Evolutionary conservation across 305 asterid species (phyloP).

Genomic region (Solanum hybrid): DNA sequence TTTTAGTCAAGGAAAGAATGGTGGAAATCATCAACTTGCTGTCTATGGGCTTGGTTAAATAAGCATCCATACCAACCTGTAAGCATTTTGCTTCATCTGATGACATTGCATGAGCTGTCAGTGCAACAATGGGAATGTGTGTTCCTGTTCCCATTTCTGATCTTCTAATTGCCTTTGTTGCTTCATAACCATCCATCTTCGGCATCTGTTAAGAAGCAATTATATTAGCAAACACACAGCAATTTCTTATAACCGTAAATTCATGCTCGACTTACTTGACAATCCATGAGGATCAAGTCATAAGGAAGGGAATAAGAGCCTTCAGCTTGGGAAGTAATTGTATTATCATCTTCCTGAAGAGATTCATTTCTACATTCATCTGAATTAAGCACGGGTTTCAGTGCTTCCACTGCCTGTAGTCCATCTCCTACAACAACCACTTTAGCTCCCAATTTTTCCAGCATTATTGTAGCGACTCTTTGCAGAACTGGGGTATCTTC

Average conservation of each 20-base stretch:
- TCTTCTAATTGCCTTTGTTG: conserved; percentile 74
- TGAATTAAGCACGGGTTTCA: conserved; percentile 20
- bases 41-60: conserved; percentile 82
- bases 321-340: conserved; percentile 1
- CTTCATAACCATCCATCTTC: conserved; percentile 96
- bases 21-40: conserved; percentile 75
- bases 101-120: conserved; percentile 96
- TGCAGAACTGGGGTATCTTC: conserved; percentile 87
- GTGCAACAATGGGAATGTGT: conserved; percentile 84
- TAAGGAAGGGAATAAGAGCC: conserved; percentile 24
- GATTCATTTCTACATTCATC: conserved; percentile 17
- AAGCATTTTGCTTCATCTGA: conserved; percentile 85
- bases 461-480: conserved; percentile 85
- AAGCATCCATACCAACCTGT: conserved; percentile 96
- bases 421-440: conserved; percentile 83
- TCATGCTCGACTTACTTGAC: conserved; percentile 56
- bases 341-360: conserved; percentile 17
- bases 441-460: conserved; percentile 79
- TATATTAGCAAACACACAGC: neutral
- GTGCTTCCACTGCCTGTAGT: conserved; percentile 62
- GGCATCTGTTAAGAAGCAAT: conserved; percentile 54
- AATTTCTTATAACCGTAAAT: neutral
- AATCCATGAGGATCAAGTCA: conserved; percentile 89
- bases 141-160: conserved; percentile 44
- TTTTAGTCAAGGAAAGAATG: conserved; percentile 63